These are phyloP conservation scores for Aspergillus amoenus DNA, from an alignment of 2,329 filamentous ascomycete genomes.

Conservation along the genomic window DNA sequence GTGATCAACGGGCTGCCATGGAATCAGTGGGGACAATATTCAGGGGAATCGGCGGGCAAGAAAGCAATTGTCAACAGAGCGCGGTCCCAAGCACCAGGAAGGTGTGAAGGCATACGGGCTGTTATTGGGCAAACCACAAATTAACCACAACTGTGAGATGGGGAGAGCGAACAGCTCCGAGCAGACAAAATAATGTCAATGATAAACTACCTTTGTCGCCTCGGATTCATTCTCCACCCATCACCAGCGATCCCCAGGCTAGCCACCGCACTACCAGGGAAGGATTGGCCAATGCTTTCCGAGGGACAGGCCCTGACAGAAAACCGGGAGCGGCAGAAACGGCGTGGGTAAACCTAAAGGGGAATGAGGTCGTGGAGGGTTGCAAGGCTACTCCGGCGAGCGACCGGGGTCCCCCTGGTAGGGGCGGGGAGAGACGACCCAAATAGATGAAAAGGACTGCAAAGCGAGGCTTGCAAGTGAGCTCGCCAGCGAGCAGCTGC, in stretches of 20 bases:
- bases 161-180: slow-evolving; percentile 11
- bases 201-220: too few relatives aligned
- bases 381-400: background rate
- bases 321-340: slow-evolving; percentile 26
- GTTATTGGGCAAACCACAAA: background rate
- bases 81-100: background rate
- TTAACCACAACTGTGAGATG: background rate
- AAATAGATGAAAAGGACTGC: too few relatives aligned
- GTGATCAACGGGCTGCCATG: background rate
- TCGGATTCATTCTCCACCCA: too few relatives aligned
- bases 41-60: slow-evolving; percentile 1
- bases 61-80: slow-evolving; percentile 8
- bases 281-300: slow-evolving; percentile 23
- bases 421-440: too few relatives aligned
- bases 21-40: slow-evolving; percentile 3
- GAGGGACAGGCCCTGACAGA: slow-evolving; percentile 23
- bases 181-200: too few relatives aligned
- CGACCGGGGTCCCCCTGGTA: too few relatives aligned
- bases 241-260: slow-evolving; percentile 14
- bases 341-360: slow-evolving; percentile 17
- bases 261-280: slow-evolving; percentile 11
- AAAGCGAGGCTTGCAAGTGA: too few relatives aligned
- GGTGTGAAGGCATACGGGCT: background rate
- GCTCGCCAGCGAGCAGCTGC: too few relatives aligned
- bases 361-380: slow-evolving; percentile 8